A percentile compares a stretch with the other conserved stretches of the same genome.
Conservation (phyloP, 108 stramenopile genomes). For the Cylindrotheca fusiformis region DNA sequence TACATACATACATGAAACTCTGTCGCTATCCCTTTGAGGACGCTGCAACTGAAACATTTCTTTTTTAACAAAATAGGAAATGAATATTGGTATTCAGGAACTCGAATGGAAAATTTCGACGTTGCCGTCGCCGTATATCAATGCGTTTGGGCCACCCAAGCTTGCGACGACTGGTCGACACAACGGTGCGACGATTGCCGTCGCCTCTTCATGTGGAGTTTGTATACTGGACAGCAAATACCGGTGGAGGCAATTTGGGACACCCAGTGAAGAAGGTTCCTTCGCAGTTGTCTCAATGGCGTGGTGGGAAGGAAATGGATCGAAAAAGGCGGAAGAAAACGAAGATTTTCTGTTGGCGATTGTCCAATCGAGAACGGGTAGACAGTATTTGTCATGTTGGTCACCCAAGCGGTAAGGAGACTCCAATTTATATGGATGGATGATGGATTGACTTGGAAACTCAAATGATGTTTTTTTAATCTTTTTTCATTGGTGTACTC, state of each 20-base stretch:
- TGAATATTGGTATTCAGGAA: slow-evolving; percentile 2
- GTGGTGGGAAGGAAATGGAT: slow-evolving; percentile 39
- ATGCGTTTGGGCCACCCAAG: slow-evolving; percentile 21
- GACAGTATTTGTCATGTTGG: slow-evolving; percentile 44
- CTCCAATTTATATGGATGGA: too few relatives aligned
- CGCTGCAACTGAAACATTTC: too few relatives aligned
- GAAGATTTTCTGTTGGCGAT: slow-evolving; percentile 38
- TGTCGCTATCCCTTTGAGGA: too few relatives aligned
- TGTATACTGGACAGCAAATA: slow-evolving; percentile 16
- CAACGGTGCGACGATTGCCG: slow-evolving; percentile 24
- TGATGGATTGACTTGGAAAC: too few relatives aligned
- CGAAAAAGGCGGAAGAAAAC: slow-evolving; percentile 2
- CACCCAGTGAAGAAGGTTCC: slow-evolving; percentile 24
- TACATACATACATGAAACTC: too few relatives aligned
- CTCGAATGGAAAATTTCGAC: slow-evolving; percentile 37
- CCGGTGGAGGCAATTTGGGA: slow-evolving; percentile 37
- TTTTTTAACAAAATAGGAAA: too few relatives aligned
- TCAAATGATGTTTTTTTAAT: too few relatives aligned
- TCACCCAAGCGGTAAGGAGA: slow-evolving; percentile 34
- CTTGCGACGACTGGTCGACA: slow-evolving; percentile 11
- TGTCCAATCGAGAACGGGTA: slow-evolving; percentile 18
- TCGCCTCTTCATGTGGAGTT: slow-evolving; percentile 28
- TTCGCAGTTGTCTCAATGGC: slow-evolving; percentile 36
- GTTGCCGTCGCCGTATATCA: slow-evolving; percentile 24
- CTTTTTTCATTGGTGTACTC: slow-evolving; percentile 2